Base-by-base conservation (phyloP, 805 yeast genomes). In the Wickerhamomyces hampshirensis region DNA sequence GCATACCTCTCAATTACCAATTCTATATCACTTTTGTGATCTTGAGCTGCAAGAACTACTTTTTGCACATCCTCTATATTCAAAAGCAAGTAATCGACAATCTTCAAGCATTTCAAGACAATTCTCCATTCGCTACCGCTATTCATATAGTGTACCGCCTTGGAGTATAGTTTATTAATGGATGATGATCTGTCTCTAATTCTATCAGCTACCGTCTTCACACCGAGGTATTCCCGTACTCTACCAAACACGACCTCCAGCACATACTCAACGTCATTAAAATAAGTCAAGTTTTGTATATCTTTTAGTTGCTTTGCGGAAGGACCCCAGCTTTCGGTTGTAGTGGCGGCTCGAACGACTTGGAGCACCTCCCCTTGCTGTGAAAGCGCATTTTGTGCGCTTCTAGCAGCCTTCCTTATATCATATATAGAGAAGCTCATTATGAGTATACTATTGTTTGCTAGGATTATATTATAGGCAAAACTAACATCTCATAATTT, bases 301-400 rank as follows among this genome's bases (percentile, higher is more conserved):
- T 63, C 65, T 26, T 55, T 55, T 44, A 68, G 48, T 41, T 71
- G 71, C 28, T 61, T 58, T 5, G 68, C 56, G 0, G 74, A 65
- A 4, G 77, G 77, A 2, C 77, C 77, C 77, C 77, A 71, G 5
- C 68, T 48, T 46, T 71, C 77, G 5, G 73, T 71, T 34, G 69
- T 71, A 12, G 75, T 70, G 6, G 47, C 47, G 26, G 11, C 26
- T 15, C 47, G 32, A n/a, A 73, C 66, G 36, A 66, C 65, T 34
- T 73, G 53, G 4, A 70, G 58, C 42, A 59, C 62, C 4, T 57
- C 51, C 38, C 59, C 66, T 37, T 3, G 67, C 59, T 37, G 62
- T 62, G 11, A 63, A 18, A 63, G 48, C 30, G 62, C 50, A 42
- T 63, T 63, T 40, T 65, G 69, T 2, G 66, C 63, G 33, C 52